Evolutionary conservation across 176 grass and related monocot genomes (phyloP), one percentile per base, ranked within the genome.

Genomic region (Alloteropsis semialata): DNA sequence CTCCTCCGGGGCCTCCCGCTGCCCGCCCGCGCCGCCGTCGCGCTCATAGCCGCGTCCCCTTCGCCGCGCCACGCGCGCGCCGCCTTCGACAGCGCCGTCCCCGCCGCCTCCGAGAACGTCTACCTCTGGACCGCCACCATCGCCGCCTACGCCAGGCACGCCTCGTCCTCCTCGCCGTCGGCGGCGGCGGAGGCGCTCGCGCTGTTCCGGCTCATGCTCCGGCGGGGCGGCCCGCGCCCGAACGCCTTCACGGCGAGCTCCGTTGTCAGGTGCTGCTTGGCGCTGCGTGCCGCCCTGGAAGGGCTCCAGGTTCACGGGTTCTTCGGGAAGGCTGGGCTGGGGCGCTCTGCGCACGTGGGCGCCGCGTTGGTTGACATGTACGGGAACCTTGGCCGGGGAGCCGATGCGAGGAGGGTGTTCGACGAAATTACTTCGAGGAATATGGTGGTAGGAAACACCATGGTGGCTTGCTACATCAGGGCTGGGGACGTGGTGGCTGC

Each of bases 161-260:
- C 66, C 69, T 48, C 67, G 28, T 86, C 82, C 19, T 53, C 51
- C 18, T 43, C 12, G 42, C 39, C 13, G 6, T 81, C 39, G 44
- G 81, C 45, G 32, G 77, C 48, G 5, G 81, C 89, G 48, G 69
- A 80, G 34, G 85, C 85, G 28, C 34, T 94, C 19, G 38, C 16
- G 57, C 81, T 94, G 18, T 91, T 88, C 57, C 70, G 48, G 51
- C 76, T 75, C 54, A 88, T 94, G 88, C 92, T 86, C 49, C 38
- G 80, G 81, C 69, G 64, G 45, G 85, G 77, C 69, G 89, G 68
- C 75, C 81, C 65, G 57, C 83, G 5, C 37, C 87, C 87, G 11
- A 87, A 94, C 72, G 71, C 82, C 79, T 84, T 94, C 84, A 85
- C 89, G 6, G 37, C 81, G 19, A 91, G 66, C 58, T 89, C 92